phyloP scores from a whole-genome alignment of 2,329 filamentous ascomycete species.

The Podosphaera aphanis region DNA sequence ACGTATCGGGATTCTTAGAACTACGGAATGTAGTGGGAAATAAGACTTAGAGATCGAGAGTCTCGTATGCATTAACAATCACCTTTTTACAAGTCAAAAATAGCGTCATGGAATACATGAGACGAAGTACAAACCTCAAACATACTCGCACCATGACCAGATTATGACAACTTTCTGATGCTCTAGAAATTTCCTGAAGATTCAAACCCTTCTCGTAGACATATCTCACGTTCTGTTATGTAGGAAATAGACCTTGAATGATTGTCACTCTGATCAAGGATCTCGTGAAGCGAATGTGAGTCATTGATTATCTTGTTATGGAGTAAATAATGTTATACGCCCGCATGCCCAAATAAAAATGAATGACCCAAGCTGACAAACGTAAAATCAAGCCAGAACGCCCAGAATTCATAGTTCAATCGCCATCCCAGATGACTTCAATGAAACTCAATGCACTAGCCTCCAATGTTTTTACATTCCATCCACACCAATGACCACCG shows the following conservation, averaged over 20 bases:
- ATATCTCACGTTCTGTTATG: no score
- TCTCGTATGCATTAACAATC: no score
- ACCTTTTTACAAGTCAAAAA: no score
- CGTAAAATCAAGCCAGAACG: not conserved
- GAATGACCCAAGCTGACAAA: not conserved
- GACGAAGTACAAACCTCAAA: no score
- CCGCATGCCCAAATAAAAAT: not conserved
- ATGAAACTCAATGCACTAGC: not conserved
- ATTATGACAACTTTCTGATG: no score
- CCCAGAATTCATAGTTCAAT: not conserved
- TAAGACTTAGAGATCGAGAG: no score
- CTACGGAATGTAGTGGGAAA: no score
- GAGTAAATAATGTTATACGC: not conserved
- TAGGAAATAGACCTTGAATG: no score
- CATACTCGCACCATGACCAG: no score
- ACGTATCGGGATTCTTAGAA: not conserved
- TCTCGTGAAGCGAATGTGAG: not conserved
- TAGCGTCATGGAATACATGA: no score
- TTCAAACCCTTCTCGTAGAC: no score
- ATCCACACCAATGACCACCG: not conserved
- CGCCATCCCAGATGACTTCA: not conserved
- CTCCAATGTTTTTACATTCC: not conserved
- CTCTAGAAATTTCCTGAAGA: no score
- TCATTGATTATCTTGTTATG: not conserved
- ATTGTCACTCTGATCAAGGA: not conserved